Conservation (phyloP, 345 rosid species). For the Eucalyptus guilfoylei region DNA sequence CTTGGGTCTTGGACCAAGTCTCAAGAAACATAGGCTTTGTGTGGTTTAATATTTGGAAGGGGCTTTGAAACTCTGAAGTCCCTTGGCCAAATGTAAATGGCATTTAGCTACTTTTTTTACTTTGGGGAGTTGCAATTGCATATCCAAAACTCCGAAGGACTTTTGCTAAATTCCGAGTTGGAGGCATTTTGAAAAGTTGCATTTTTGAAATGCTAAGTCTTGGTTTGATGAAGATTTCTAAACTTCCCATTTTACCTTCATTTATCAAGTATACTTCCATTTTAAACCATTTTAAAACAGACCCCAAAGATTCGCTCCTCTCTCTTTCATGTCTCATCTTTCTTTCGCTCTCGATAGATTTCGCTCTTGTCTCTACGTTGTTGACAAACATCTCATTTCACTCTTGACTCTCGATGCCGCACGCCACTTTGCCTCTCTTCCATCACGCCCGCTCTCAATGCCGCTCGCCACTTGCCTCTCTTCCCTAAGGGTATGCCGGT, state of each 20-base stretch:
- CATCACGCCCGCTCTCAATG: neutral
- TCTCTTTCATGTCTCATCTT: neutral
- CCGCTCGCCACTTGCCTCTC: neutral
- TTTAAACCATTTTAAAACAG: neutral
- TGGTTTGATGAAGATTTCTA: neutral
- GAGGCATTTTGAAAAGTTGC: neutral
- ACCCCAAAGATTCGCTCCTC: neutral
- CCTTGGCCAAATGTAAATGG: fast-evolving
- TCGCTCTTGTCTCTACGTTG: neutral
- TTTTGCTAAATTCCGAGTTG: fast-evolving
- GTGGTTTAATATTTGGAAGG: neutral
- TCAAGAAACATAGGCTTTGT: neutral
- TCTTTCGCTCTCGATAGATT: neutral
- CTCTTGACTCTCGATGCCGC: neutral
- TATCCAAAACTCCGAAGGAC: neutral
- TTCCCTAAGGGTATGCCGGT: neutral
- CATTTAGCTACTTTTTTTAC: neutral
- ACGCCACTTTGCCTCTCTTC: neutral
- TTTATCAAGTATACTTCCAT: neutral
- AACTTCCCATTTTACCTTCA: neutral
- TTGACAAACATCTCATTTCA: no score
- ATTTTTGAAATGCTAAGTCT: neutral
- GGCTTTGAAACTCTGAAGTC: neutral
- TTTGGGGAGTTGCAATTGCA: neutral
- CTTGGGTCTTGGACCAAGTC: neutral